Conservation (phyloP, 441 rosid genomes). For the Adansonia gregorii region DNA sequence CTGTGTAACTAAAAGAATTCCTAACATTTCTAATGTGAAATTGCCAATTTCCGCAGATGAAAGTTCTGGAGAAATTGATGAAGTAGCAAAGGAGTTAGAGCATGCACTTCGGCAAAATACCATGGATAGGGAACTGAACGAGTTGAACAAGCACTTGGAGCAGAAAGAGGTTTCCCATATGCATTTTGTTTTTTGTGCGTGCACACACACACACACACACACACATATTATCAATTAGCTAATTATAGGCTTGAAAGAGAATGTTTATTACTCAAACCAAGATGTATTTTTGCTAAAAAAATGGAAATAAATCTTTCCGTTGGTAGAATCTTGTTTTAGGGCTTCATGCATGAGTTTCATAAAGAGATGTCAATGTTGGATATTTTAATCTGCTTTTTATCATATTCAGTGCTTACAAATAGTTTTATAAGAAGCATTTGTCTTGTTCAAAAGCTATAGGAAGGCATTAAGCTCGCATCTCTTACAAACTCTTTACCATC, state of each 20-base stretch:
- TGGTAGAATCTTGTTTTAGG: not conserved
- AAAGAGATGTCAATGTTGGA: slow-evolving; percentile 13
- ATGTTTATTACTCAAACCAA: slow-evolving; percentile 1
- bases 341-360: not conserved
- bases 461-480: not conserved
- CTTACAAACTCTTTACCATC: not conserved
- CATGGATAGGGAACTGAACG: slow-evolving; percentile 68
- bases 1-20: slow-evolving; percentile 24
- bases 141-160: slow-evolving; percentile 64
- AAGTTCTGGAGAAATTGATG: slow-evolving; percentile 57
- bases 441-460: not conserved
- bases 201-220: slow-evolving; percentile 23
- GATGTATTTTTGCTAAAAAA: slow-evolving; percentile 11
- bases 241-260: slow-evolving; percentile 23
- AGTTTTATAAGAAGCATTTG: slow-evolving; percentile 3
- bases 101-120: slow-evolving; percentile 57
- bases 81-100: slow-evolving; percentile 70
- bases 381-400: not conserved
- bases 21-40: not conserved
- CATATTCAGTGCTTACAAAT: slow-evolving; percentile 4
- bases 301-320: slow-evolving; percentile 1
- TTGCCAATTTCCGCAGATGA: slow-evolving; percentile 41
- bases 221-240: not conserved
- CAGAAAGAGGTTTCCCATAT: slow-evolving; percentile 65
- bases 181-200: slow-evolving; percentile 13